These are phyloP conservation scores for Phaseolus coccineus DNA, from an alignment of 331 rosid genomes.

Conservation along the genomic window DNA sequence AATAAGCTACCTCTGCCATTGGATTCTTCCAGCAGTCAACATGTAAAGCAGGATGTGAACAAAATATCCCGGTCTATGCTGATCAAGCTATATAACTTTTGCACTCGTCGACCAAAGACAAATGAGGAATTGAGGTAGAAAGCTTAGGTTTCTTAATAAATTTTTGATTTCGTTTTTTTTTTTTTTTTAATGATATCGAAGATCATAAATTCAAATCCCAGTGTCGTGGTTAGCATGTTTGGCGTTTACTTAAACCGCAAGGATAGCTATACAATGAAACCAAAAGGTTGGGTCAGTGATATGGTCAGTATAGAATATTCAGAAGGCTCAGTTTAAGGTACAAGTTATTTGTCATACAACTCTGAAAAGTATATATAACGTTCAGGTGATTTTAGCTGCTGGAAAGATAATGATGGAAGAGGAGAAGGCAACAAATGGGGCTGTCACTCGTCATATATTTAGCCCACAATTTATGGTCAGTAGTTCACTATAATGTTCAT, in stretches of 20 bases:
- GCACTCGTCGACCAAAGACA: slow-evolving; percentile 35
- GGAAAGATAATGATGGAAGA: slow-evolving; percentile 44
- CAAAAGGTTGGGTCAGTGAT: slow-evolving; percentile 37
- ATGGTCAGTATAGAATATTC: slow-evolving; percentile 36
- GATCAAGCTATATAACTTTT: slow-evolving; percentile 26
- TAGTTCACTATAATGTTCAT: slow-evolving; percentile 1
- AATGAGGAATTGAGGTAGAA: slow-evolving; percentile 28
- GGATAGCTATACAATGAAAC: slow-evolving; percentile 39
- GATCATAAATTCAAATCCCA: slow-evolving; percentile 16
- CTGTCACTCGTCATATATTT: slow-evolving; percentile 41
- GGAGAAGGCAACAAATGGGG: slow-evolving; percentile 36
- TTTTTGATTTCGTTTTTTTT: not conserved
- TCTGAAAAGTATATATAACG: slow-evolving; percentile 1
- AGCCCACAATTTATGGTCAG: slow-evolving; percentile 36
- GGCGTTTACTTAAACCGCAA: slow-evolving; percentile 34
- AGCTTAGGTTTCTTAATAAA: not conserved
- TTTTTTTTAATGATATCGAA: slow-evolving; percentile 10
- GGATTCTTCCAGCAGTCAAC: slow-evolving; percentile 11
- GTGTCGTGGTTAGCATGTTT: slow-evolving; percentile 40
- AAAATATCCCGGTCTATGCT: slow-evolving; percentile 1
- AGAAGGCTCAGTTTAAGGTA: slow-evolving; percentile 2
- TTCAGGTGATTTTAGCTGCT: slow-evolving; percentile 43
- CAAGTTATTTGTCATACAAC: not conserved
- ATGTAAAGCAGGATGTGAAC: slow-evolving; percentile 5
- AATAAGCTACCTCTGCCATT: not conserved